phyloP scores from a whole-genome alignment of 2,329 filamentous ascomycete species.

The Xylaria digitata region DNA sequence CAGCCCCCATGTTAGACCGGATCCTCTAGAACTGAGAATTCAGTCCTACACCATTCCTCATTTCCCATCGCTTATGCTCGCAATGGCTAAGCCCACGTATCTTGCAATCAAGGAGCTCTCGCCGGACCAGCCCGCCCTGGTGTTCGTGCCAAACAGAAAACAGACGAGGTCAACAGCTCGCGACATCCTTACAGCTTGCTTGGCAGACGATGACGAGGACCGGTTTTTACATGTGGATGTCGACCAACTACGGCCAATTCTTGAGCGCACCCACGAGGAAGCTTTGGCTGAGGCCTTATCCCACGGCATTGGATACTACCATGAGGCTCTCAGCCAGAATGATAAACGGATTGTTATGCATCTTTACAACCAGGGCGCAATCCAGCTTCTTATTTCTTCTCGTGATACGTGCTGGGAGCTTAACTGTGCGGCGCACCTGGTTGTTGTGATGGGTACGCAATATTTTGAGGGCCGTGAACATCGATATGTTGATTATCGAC shows the following conservation, averaged over 20 bases:
- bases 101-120: constrained; percentile 89
- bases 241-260: constrained; percentile 82
- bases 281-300: constrained; percentile 88
- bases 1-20: constrained; percentile 87
- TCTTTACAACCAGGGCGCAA: constrained; percentile 87
- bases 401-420: constrained; percentile 98
- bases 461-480: constrained; percentile 97
- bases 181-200: constrained; percentile 87
- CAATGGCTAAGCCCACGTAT: constrained; percentile 96
- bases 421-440: constrained; percentile 86
- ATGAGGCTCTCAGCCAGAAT: constrained; percentile 87
- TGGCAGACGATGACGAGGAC: constrained; percentile 91
- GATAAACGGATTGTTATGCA: constrained; percentile 96
- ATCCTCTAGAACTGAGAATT: constrained; percentile 92
- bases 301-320: constrained; percentile 96
- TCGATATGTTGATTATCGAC: constrained; percentile 94
- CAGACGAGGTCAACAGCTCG: constrained; percentile 88
- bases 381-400: constrained; percentile 81
- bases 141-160: constrained; percentile 94
- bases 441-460: constrained; percentile 97
- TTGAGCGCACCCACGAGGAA: constrained; percentile 86
- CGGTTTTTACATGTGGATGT: constrained; percentile 88
- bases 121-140: constrained; percentile 85
- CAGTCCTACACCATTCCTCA: constrained; percentile 97
- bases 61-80: constrained; percentile 97